Conservation (phyloP, 345 rosid genomes). For the Reutealis trisperma region DNA sequence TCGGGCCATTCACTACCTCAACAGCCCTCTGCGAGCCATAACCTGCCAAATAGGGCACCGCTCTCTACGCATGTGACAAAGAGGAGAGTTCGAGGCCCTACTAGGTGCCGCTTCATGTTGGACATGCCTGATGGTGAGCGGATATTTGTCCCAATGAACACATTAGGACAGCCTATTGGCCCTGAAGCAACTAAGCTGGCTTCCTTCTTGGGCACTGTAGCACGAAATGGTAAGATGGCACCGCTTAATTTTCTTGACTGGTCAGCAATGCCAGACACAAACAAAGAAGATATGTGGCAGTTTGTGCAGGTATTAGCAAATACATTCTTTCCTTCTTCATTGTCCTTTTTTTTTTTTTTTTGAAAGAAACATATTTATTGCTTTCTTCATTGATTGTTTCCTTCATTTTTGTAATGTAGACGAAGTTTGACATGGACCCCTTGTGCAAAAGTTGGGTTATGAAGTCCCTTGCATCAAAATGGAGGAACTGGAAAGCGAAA, state of each 20-base stretch:
- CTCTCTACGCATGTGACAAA: conserved; percentile 4
- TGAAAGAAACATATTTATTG: not conserved
- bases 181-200: conserved; percentile 34
- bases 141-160: conserved; percentile 29
- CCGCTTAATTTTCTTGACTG: conserved; percentile 33
- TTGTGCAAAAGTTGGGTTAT: conserved; percentile 32
- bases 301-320: conserved; percentile 35
- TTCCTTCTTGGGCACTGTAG: conserved; percentile 36
- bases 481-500: conserved; percentile 43
- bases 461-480: conserved; percentile 34
- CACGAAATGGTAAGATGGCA: conserved; percentile 41
- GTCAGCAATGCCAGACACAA: conserved; percentile 30
- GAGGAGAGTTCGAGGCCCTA: conserved; percentile 33
- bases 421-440: conserved; percentile 38
- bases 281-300: conserved; percentile 41
- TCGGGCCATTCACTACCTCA: conserved; percentile 4
- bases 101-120: conserved; percentile 27
- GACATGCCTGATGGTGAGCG: conserved; percentile 30
- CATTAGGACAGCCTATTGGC: conserved; percentile 41
- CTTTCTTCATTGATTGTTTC: not conserved
- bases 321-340: not conserved
- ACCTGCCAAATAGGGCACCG: not conserved
- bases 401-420: conserved; percentile 16
- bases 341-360: not conserved
- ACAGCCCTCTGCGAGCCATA: conserved; percentile 13